Conservation (phyloP, 768 basidiomycete genomes). For the Suillus alpinus region DNA sequence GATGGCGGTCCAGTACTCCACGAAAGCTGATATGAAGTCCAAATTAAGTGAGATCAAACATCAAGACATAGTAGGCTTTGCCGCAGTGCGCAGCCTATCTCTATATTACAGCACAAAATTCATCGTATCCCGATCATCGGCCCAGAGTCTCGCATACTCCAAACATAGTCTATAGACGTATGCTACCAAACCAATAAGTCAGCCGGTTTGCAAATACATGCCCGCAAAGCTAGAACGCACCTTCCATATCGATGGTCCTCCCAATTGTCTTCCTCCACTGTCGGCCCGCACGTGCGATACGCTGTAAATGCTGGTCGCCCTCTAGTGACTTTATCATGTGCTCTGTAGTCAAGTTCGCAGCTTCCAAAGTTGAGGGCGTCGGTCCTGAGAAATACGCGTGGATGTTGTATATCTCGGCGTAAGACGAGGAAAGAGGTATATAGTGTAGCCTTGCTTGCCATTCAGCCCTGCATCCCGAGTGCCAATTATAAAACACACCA, state of each 20-base stretch:
- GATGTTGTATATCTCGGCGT: conserved; percentile 92
- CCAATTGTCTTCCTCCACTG: conserved; percentile 88
- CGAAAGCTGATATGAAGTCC: neutral
- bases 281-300: conserved; percentile 90
- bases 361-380: conserved; percentile 52
- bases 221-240: conserved; percentile 39
- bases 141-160: conserved; percentile 83
- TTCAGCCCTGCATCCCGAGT: neutral
- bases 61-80: neutral
- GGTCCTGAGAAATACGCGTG: conserved; percentile 92
- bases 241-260: conserved; percentile 88
- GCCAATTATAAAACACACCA: conserved; percentile 47
- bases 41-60: neutral
- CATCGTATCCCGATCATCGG: conserved; percentile 83
- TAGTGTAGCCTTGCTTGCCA: conserved; percentile 75
- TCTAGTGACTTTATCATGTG: conserved; percentile 38
- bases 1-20: neutral
- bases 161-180: conserved; percentile 86
- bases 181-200: conserved; percentile 38
- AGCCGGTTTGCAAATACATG: neutral
- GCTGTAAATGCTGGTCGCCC: conserved; percentile 68
- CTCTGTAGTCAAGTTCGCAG: conserved; percentile 48
- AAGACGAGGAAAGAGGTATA: conserved; percentile 85
- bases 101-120: conserved; percentile 22
- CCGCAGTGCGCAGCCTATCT: neutral